Base-by-base conservation (phyloP, 2,329 filamentous ascomycete genomes). In the Ceratocystis cacaofunesta region DNA sequence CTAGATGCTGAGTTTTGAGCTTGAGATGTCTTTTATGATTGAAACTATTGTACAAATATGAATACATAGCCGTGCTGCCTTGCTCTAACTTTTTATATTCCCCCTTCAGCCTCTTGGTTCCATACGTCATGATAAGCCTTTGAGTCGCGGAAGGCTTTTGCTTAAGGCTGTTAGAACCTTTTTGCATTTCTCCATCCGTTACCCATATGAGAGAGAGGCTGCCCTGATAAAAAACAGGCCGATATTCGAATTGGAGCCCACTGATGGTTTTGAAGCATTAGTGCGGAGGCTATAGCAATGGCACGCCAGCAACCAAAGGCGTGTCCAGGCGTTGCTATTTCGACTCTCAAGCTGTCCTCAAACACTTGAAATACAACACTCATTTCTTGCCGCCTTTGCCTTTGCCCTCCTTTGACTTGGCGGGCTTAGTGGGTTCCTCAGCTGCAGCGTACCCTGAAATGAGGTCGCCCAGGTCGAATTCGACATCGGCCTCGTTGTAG, bases 381-480 rank as follows among this genome's bases (percentile, higher is more conserved):
- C 32, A 79, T 71, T 78, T 80, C 75, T 78, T 80, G 72, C 76
- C 77, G 72, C 76, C 78, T 69, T 70, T 72, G 67, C 72, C 74
- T 68, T 70, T 73, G 48, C 3, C 36, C 8, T 57, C 61, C 62
- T 67, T 68, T 19, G 73, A 73, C 65, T 75, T 72, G 68, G 74
- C 74, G 69, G 68, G 66, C 44, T 60, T 52, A 2, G 52, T 43
- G 50, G 58, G 46, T 61, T 65, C 61, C 30, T 62, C 61, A 17
- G 52, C 30, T 8, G 74, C 72, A 22, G 75, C 76, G 71, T 83
- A 85, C 6, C 75, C 76, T 17, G 78, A 75, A 67, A 85, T 79
- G 68, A 85, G 69, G 70, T 83, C 80, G n/a, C 75, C 75, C 68
- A 82, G 75, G 32, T 72, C 73, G 61, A 69, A 69, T 2, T 69